These are phyloP conservation scores for Jatropha multifida DNA, from an alignment of 441 rosid species.

Conservation along the genomic window DNA sequence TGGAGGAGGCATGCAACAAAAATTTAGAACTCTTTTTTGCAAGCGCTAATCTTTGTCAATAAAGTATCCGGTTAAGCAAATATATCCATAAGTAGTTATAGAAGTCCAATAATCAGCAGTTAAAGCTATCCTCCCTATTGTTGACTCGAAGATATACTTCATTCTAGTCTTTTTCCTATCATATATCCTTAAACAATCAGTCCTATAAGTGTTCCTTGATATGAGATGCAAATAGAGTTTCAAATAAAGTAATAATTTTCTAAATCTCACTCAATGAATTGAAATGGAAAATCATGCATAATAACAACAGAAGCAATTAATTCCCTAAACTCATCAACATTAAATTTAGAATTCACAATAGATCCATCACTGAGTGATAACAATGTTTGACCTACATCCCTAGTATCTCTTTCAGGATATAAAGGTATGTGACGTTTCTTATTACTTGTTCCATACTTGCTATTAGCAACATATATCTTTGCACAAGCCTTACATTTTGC, in stretches of 20 bases:
- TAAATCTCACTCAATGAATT: not conserved
- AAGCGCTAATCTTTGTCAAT: not conserved
- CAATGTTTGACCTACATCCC: too few species aligned
- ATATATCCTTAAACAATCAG: not conserved
- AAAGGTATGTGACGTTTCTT: too few species aligned
- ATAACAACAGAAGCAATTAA: not conserved
- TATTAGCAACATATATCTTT: too few species aligned
- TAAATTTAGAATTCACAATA: not conserved
- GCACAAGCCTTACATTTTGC: too few species aligned
- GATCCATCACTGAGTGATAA: not conserved
- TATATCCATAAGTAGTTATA: not conserved
- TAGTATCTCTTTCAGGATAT: too few species aligned
- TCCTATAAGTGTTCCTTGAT: not conserved
- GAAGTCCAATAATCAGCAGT: slow-evolving; percentile 5
- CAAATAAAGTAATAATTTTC: not conserved
- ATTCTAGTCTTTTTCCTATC: not conserved
- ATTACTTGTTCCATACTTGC: too few species aligned
- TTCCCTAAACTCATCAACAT: not conserved
- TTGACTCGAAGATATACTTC: not conserved
- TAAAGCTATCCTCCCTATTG: not conserved
- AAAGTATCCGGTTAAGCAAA: not conserved
- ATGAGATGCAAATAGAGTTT: not conserved
- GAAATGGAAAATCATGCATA: not conserved
- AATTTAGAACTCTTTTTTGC: not conserved
- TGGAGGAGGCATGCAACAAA: not conserved